phyloP scores from a whole-genome alignment of 306 rosid genomes.

The Astragalus membranaceus region DNA sequence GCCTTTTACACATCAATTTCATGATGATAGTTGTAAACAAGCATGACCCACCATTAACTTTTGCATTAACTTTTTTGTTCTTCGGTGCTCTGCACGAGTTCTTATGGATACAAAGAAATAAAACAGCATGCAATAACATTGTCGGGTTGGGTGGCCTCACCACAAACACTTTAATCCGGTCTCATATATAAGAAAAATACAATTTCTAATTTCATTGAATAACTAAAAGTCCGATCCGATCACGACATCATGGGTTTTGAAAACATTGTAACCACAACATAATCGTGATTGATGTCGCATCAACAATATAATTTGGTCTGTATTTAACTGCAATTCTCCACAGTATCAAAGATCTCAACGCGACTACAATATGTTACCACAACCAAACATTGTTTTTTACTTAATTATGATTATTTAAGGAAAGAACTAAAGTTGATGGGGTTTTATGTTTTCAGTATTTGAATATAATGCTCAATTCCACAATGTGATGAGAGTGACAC shows the following conservation, averaged over 20 bases:
- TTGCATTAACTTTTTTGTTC: not conserved
- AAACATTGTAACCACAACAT: too few species aligned
- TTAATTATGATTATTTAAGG: not conserved
- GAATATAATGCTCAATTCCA: slow-evolving; percentile 62
- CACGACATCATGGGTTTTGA: too few species aligned
- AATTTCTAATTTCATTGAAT: too few species aligned
- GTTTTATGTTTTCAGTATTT: slow-evolving; percentile 39
- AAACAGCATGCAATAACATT: slow-evolving; percentile 18
- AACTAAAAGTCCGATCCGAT: too few species aligned
- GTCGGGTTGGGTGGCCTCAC: slow-evolving; percentile 15
- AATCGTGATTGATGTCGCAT: too few species aligned
- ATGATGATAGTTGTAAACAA: slow-evolving; percentile 8
- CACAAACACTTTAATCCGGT: too few species aligned
- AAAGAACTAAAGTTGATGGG: not conserved
- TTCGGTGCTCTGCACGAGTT: slow-evolving; percentile 15
- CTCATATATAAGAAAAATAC: too few species aligned
- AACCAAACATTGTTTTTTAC: not conserved
- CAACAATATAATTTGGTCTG: too few species aligned
- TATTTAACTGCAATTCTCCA: too few species aligned
- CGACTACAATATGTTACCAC: too few species aligned
- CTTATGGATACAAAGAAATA: slow-evolving; percentile 1
- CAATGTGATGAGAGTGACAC: slow-evolving; percentile 79
- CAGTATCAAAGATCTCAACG: too few species aligned
- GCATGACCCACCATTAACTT: slow-evolving; percentile 35
- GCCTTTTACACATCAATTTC: slow-evolving; percentile 2